These are phyloP conservation scores for Chlorella vulgaris DNA, from an alignment of 139 green algal genomes.

Conservation along the genomic window DNA sequence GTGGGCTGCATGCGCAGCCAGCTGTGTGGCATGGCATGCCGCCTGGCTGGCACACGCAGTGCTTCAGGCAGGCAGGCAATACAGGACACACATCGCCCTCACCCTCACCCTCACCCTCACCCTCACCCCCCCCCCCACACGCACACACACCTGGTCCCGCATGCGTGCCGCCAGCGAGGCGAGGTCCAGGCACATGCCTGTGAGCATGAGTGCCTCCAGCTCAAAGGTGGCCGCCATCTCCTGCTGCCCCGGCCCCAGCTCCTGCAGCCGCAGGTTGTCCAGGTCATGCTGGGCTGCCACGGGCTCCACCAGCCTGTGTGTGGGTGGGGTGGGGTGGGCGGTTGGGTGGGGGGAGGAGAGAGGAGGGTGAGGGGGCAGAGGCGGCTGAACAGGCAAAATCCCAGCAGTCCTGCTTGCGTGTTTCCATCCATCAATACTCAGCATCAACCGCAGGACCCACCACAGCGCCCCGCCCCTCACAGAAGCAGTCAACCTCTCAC, in stretches of 20 bases:
- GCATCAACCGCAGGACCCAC: too few species aligned
- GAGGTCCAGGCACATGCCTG: conserved; percentile 80
- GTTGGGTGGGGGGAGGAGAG: too few species aligned
- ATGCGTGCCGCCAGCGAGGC: conserved; percentile 31
- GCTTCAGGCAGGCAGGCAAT: too few species aligned
- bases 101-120: neutral
- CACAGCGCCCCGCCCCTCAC: too few species aligned
- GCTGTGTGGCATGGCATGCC: too few species aligned
- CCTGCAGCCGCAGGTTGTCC: conserved; percentile 91
- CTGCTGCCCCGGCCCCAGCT: conserved; percentile 47
- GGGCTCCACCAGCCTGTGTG: conserved; percentile 78
- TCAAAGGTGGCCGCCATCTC: conserved; percentile 80
- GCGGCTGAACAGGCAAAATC: neutral
- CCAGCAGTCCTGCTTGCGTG: too few species aligned
- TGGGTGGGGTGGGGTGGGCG: too few species aligned
- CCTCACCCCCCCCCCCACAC: neutral
- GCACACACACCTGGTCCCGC: conserved; percentile 33
- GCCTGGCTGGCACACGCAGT: too few species aligned
- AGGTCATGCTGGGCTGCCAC: conserved; percentile 76
- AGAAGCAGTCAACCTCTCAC: too few species aligned
- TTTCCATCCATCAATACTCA: too few species aligned
- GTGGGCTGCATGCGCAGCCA: too few species aligned
- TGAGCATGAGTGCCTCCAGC: conserved; percentile 94
- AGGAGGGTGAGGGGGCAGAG: neutral
- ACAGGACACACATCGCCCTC: neutral